Conservation (phyloP, 192 early-diverging fungal species). For the Funneliformis mosseae region DNA sequence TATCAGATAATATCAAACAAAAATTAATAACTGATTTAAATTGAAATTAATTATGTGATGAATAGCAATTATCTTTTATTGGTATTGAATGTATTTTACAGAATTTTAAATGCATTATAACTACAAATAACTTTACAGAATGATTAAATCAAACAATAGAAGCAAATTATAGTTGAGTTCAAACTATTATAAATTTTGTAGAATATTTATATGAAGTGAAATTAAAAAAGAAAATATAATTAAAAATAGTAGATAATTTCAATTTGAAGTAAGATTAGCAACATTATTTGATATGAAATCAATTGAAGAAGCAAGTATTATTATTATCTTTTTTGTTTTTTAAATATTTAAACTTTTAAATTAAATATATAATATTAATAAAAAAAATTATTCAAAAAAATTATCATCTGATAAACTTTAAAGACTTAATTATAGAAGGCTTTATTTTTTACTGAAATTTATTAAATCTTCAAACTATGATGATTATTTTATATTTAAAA, state of each 20-base stretch:
- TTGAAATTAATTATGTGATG: background rate
- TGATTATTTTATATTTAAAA: background rate
- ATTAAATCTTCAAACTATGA: background rate
- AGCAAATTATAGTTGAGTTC: too few species aligned
- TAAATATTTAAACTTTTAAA: background rate
- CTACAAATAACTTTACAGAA: too few species aligned
- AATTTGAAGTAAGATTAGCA: background rate
- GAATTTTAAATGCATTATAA: background rate
- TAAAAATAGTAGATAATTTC: background rate
- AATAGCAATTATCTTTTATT: too few species aligned
- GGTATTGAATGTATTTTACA: too few species aligned
- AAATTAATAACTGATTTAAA: background rate
- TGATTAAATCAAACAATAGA: too few species aligned
- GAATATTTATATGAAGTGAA: background rate
- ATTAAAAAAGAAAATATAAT: too few species aligned
- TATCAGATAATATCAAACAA: too few species aligned
- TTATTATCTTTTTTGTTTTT: background rate
- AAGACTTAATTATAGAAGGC: background rate
- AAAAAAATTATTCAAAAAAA: background rate
- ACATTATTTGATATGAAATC: background rate
- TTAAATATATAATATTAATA: too few species aligned
- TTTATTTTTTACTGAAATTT: background rate
- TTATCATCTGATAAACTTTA: background rate
- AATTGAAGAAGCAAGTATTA: background rate
- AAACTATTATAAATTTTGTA: background rate